phyloP scores from a whole-genome alignment of 768 basidiomycete species.

The Lactarius vividus region DNA sequence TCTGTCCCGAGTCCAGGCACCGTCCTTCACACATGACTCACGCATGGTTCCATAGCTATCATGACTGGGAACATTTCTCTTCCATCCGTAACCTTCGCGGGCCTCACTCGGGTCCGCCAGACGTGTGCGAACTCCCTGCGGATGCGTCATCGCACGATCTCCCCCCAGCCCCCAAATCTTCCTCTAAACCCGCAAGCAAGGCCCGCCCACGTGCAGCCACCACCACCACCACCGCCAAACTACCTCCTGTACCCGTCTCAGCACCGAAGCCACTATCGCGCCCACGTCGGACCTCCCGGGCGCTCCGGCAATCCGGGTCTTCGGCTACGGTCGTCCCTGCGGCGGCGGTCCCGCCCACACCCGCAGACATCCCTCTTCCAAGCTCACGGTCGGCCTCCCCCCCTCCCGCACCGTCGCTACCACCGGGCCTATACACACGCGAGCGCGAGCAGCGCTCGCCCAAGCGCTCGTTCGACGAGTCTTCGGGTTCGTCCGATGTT shows the following conservation, averaged over 20 bases:
- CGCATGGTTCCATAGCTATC: slow-evolving; percentile 51
- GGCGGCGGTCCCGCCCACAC: slow-evolving; percentile 31
- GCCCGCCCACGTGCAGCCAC: slow-evolving; percentile 24
- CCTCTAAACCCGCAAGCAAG: slow-evolving; percentile 31
- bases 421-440: slow-evolving; percentile 31
- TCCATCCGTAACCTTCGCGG: slow-evolving; percentile 86
- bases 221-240: slow-evolving; percentile 17
- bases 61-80: slow-evolving; percentile 95
- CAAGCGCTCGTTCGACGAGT: slow-evolving; percentile 60
- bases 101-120: slow-evolving; percentile 74
- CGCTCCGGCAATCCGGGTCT: slow-evolving; percentile 10
- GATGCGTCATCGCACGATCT: slow-evolving; percentile 35
- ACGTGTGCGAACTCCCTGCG: slow-evolving; percentile 50
- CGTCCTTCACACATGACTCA: slow-evolving; percentile 5
- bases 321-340: slow-evolving; percentile 14
- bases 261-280: slow-evolving; percentile 22
- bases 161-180: slow-evolving; percentile 33
- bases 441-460: slow-evolving; percentile 45
- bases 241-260: slow-evolving; percentile 24
- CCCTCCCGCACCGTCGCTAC: slow-evolving; percentile 31
- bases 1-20: slow-evolving; percentile 32
- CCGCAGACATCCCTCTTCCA: slow-evolving; percentile 39
- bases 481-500: slow-evolving; percentile 41
- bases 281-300: slow-evolving; percentile 20
- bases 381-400: slow-evolving; percentile 39